Evolutionary conservation across 2,329 filamentous ascomycete genomes (phyloP).

Genomic region (Epichloe gansuensis): DNA sequence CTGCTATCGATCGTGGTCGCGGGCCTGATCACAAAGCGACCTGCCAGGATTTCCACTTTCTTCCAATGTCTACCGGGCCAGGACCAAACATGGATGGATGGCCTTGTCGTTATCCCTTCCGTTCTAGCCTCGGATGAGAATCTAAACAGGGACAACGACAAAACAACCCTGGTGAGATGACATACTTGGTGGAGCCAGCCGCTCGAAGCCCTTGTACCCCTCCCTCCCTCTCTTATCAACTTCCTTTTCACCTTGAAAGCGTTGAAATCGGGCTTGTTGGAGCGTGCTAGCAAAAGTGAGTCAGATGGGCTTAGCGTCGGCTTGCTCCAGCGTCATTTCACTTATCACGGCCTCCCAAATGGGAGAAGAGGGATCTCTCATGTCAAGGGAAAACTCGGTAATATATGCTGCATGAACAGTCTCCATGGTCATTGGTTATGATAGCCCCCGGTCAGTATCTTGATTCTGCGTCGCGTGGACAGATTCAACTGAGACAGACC

Average conservation of each 20-base stretch:
- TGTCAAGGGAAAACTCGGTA: background rate
- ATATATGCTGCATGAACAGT: background rate
- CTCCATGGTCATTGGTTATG: background rate
- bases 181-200: too few species aligned
- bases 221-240: background rate
- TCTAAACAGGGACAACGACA: background rate
- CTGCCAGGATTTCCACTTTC: background rate
- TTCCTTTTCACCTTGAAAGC: too few species aligned
- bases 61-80: background rate
- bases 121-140: too few species aligned
- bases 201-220: background rate
- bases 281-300: too few species aligned
- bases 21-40: too few species aligned
- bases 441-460: background rate
- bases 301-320: background rate
- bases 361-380: background rate
- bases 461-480: background rate
- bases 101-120: too few species aligned
- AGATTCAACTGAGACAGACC: conserved; percentile 2
- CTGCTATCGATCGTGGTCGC: too few species aligned
- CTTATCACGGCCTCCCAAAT: background rate
- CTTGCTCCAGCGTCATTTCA: background rate
- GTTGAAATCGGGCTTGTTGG: too few species aligned
- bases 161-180: too few species aligned
- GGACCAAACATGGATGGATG: too few species aligned